Evolutionary conservation across 148 eudicot genomes (phyloP), one percentile per base, ranked within the genome.

Genomic region (Rhododendron henanense): DNA sequence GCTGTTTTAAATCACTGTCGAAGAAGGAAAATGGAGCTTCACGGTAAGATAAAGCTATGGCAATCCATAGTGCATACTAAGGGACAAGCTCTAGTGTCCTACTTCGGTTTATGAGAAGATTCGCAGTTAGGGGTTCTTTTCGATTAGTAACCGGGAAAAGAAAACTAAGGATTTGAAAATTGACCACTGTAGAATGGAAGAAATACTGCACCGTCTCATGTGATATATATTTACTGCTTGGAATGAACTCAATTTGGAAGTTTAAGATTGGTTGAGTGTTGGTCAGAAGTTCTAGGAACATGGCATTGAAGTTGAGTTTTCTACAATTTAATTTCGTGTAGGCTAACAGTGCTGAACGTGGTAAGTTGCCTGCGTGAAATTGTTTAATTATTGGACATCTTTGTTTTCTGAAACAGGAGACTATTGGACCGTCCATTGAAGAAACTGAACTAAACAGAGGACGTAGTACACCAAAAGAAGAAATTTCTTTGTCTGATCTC

Each of bases 321-420:
- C 31, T 31, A 31, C 31, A 31, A 31, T 31, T 31, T 31, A 31
- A 31, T 31, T 31, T 31, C 31, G 31, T 31, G 31, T 31, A 31
- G 31, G 31, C 31, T 31, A 31, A 0, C 31, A 31, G 31, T 31
- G 31, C 31, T 31, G 31, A 31, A 31, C 31, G 31, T 31, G 31
- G 31, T 31, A 31, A 31, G 31, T 31, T 31, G 0, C 31, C 31
- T 31, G 31, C 31, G 31, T 31, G 35, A 33, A 57, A 45, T 73
- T 82, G 18, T 75, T 19, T 65, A 74, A 45, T 79, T 25, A 31
- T 79, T 77, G 16, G 23, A 74, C 79, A 25, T n/a, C 6, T 37
- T 37, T 79, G 77, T 57, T 48, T 84, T 79, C 81, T 85, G 89
- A 39, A 81, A 51, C 93, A 97, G 99, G 99, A 97, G 89, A 90